Conservation (phyloP, 306 rosid species). For the Boehmeria nivea region DNA sequence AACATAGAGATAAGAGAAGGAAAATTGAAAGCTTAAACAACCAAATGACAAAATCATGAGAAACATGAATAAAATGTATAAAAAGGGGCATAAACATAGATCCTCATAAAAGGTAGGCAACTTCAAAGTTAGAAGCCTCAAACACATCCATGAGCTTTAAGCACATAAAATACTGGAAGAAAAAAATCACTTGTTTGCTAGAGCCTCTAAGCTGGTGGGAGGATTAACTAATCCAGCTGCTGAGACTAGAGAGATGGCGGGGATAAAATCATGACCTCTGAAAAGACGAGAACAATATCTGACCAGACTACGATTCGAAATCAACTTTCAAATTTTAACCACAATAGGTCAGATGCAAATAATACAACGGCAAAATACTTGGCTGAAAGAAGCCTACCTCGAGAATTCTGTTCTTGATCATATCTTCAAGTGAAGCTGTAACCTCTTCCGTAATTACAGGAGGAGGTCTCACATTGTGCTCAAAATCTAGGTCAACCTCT, state of each 20-base stretch:
- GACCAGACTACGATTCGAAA: neutral
- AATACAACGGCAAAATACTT: neutral
- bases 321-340: neutral
- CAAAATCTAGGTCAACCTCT: conserved; percentile 85
- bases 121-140: too few species aligned
- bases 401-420: conserved; percentile 64
- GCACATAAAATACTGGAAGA: too few species aligned
- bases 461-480: conserved; percentile 80
- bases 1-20: neutral
- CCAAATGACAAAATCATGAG: neutral
- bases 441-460: conserved; percentile 90
- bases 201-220: too few species aligned
- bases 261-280: too few species aligned
- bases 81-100: neutral
- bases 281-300: too few species aligned
- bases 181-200: too few species aligned
- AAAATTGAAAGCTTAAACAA: conserved; percentile 4
- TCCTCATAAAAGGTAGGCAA: neutral
- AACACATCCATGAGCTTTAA: too few species aligned
- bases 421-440: conserved; percentile 73
- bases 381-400: conserved; percentile 45
- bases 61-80: neutral
- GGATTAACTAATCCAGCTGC: too few species aligned
- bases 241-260: too few species aligned
- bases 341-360: neutral